Percentiles rank a stretch among this genome's conserved stretches.
These are phyloP conservation scores for Exophiala oligosperma DNA, from an alignment of 2,329 filamentous ascomycete species.

Conservation along the genomic window DNA sequence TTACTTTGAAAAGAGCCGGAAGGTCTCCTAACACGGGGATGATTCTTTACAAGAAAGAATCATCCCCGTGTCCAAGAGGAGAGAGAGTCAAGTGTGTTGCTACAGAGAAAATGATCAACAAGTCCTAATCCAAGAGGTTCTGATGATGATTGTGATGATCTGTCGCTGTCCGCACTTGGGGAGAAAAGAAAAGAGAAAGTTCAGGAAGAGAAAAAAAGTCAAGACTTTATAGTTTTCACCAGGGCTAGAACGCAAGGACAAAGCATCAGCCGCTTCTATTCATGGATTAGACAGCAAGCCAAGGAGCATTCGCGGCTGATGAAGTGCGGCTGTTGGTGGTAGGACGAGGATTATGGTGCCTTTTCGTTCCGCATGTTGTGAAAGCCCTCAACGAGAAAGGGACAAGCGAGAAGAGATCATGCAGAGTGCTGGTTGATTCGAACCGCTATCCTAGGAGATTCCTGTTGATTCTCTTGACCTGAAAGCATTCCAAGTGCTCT, in stretches of 20 bases:
- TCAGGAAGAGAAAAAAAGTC: not conserved
- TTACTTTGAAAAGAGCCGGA: not conserved
- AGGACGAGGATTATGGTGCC: not conserved
- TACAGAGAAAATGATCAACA: not conserved
- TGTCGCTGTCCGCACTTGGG: not conserved
- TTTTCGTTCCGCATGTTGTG: not conserved
- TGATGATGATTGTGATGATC: not conserved
- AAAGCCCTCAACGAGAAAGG: too few species aligned
- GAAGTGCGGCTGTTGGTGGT: not conserved
- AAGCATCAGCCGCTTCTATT: not conserved
- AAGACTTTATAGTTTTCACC: not conserved
- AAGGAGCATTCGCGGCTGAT: slow-evolving; percentile 1
- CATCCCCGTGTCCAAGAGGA: not conserved
- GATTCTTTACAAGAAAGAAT: slow-evolving; percentile 2
- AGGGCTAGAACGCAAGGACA: not conserved
- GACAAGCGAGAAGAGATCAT: too few species aligned
- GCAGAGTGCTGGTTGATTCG: too few species aligned
- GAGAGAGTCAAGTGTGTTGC: not conserved
- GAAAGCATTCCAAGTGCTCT: too few species aligned
- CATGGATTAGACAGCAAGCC: not conserved
- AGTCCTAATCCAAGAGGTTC: not conserved
- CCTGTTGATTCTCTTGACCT: too few species aligned
- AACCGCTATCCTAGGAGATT: too few species aligned
- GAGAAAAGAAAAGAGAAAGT: not conserved
- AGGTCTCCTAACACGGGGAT: slow-evolving; percentile 1